Conservation (phyloP, 202 grass and related monocot genomes). For the Panicum virgatum region DNA sequence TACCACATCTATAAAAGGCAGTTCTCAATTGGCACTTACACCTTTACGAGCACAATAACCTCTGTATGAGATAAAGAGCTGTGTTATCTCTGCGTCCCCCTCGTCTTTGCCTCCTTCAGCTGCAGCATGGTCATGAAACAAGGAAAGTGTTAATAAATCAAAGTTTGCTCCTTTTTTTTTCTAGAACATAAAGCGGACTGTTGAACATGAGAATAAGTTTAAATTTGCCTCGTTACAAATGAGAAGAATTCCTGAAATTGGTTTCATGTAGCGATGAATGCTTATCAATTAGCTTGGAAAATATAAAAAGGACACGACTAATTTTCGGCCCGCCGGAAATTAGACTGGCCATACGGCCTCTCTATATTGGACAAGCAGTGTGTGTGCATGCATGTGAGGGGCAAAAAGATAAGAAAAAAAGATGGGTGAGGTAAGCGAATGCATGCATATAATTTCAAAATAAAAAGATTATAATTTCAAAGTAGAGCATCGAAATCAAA, state of each 20-base stretch:
- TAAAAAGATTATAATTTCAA: too few species aligned
- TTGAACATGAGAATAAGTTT: background rate
- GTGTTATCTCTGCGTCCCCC: constrained; percentile 56
- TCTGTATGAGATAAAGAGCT: constrained; percentile 70
- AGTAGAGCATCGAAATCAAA: too few species aligned
- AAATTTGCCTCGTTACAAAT: background rate
- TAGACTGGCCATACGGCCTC: too few species aligned
- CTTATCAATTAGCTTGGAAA: background rate
- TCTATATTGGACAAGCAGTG: too few species aligned
- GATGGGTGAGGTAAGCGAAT: too few species aligned
- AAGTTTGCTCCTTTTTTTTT: background rate
- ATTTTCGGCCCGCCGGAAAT: too few species aligned
- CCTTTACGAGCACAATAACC: constrained; percentile 94
- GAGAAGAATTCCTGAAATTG: background rate
- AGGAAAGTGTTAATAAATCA: constrained; percentile 10
- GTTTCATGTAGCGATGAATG: background rate
- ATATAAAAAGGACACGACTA: too few species aligned
- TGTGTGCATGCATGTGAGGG: too few species aligned
- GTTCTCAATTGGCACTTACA: constrained; percentile 45
- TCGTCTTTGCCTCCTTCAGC: constrained; percentile 60
- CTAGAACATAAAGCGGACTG: background rate
- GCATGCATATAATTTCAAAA: too few species aligned
- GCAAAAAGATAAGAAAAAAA: too few species aligned
- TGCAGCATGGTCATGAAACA: constrained; percentile 39
- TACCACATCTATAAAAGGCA: background rate